Evolutionary conservation across 345 rosid genomes (phyloP).

Genomic region (Populus deltoides): DNA sequence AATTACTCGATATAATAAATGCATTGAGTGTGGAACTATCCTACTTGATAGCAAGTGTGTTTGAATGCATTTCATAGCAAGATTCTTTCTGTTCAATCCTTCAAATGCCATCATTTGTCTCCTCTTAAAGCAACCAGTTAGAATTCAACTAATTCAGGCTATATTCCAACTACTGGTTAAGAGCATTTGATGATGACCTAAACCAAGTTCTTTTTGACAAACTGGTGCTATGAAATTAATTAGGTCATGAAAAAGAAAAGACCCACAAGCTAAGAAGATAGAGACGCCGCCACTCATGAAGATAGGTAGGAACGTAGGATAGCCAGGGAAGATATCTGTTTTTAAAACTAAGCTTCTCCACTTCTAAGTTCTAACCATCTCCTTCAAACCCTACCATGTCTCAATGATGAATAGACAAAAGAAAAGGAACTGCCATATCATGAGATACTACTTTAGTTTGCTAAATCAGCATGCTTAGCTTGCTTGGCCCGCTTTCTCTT

Average conservation of each 20-base stretch:
- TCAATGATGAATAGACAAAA: constrained; percentile 8
- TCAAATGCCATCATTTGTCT: neutral
- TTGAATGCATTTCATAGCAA: neutral
- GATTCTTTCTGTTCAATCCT: neutral
- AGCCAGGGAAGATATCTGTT: neutral
- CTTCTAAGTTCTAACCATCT: neutral
- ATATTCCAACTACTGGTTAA: neutral
- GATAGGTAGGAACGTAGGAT: neutral
- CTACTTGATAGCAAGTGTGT: neutral
- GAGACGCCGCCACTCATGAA: neutral
- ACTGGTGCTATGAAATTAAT: neutral
- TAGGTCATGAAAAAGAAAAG: neutral
- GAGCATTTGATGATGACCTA: constrained; percentile 1
- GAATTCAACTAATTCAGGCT: neutral
- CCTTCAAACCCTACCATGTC: constrained; percentile 10
- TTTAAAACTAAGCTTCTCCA: constrained; percentile 1
- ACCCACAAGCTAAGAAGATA: neutral
- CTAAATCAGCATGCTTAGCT: neutral
- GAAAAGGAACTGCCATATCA: neutral
- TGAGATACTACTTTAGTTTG: neutral
- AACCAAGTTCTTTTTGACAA: constrained; percentile 6
- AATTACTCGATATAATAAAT: too few relatives aligned
- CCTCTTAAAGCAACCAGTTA: neutral
- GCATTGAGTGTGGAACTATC: neutral
- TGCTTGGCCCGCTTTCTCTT: constrained; percentile 11